Evolutionary conservation across 192 early-diverging fungal genomes (phyloP), one percentile per base, ranked within the genome.

Genomic region (Coemansia sp.): DNA sequence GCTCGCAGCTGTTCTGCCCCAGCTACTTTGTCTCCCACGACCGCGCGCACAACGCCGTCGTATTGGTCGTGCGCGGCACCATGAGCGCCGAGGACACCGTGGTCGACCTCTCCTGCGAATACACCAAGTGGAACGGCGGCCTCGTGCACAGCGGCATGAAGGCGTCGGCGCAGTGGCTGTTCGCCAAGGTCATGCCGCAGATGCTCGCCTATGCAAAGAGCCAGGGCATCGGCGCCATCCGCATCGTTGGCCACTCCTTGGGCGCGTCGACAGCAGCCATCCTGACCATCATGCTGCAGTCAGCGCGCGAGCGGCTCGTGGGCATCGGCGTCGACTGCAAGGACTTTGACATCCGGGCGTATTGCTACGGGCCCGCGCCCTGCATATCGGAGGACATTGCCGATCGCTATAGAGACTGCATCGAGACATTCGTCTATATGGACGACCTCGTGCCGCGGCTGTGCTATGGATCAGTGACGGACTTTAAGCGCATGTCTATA

Each of bases 81-180:
- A 90, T 91, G 90, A 91, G 89, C 46, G 80, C 85, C 0, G 87
- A 89, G 64, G 92, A 93, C 63, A 88, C 91, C 1, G 64, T 93
- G 33, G 90, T 91, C 0, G 92, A 93, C 69, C 66, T 93, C 19
- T 88, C 87, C 0, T 93, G 91, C 64, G 90, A 90, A 69, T 93
- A 93, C 68, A 82, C 87, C 50, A 89, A 87, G 37, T 92, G 90
- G 90, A 85, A 87, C 54, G 92, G 91, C 48, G 92, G 92, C 0
- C 75, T 91, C 14, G 88, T 92, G 37, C 92, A 93, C 59, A 86
- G 86, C 51, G 92, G 92, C 6, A 89, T 92, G 83, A 88, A 90
- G 79, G 85, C 87, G 16, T 87, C 90, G 7, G 92, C 92, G 11
- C 84, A 88, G 45, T 93, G 88, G 88, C 85, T 93, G 57, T 87